Evolutionary conservation across 1,284 basidiomycete species (phyloP).

Genomic region (Schizophyllum amplum): DNA sequence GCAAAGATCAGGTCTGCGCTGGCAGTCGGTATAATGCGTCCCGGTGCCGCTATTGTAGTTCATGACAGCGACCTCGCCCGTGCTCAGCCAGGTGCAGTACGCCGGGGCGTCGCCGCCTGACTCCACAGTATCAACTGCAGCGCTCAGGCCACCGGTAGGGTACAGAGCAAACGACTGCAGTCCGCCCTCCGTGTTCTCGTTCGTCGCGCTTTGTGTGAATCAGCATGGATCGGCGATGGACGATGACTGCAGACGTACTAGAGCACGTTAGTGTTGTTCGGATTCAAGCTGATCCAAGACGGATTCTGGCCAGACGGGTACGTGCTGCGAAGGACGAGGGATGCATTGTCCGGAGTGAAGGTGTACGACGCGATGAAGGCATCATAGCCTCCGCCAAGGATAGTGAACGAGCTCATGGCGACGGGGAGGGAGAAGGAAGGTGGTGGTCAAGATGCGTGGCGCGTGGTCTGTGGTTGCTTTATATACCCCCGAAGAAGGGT

Average conservation of each 20-base stretch:
- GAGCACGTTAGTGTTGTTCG: constrained; percentile 44
- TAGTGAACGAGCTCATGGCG: constrained; percentile 49
- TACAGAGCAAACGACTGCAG: constrained; percentile 52
- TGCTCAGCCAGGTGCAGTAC: constrained; percentile 40
- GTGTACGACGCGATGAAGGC: constrained; percentile 53
- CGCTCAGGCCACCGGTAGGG: constrained; percentile 34
- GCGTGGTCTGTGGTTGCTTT: too few species aligned
- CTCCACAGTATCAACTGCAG: constrained; percentile 35
- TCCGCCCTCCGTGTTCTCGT: constrained; percentile 37
- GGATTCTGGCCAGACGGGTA: constrained; percentile 43
- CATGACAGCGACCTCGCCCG: constrained; percentile 50
- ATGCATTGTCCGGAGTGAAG: constrained; percentile 40
- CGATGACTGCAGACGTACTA: constrained; percentile 36
- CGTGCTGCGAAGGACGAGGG: constrained; percentile 37
- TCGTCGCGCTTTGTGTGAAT: constrained; percentile 36
- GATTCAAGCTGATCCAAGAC: constrained; percentile 49
- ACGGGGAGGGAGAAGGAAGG: background rate
- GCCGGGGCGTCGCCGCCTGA: constrained; percentile 47
- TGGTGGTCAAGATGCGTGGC: too few species aligned
- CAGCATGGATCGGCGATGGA: background rate
- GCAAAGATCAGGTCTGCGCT: constrained; percentile 36
- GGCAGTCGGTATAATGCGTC: constrained; percentile 39
- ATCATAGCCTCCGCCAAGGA: constrained; percentile 54
- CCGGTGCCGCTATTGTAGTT: constrained; percentile 56
- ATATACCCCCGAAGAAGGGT: too few species aligned